Base-by-base conservation (phyloP, 805 yeast genomes). In the Zygosaccharomyces bailii region DNA sequence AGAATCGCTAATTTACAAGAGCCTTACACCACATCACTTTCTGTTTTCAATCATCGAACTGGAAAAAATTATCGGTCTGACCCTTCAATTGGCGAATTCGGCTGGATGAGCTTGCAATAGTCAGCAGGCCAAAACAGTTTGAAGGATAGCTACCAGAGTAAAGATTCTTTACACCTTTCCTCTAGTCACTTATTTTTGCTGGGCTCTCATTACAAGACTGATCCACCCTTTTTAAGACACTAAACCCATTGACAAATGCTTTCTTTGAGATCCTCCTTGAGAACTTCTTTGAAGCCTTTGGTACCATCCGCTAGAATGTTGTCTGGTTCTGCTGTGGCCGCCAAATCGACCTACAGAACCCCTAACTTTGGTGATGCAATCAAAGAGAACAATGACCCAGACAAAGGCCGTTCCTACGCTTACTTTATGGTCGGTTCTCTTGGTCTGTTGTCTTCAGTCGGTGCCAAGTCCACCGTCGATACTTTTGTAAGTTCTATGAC, bases 381-480 rank as follows among this genome's bases (percentile, higher is more conserved):
- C 60, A 85, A 84, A 75, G 78, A 78, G 53, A 69, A 78, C 60
- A 75, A 77, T 55, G 78, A 85, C 67, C 73, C 81, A 59, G 95
- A 86, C 63, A 79, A 80, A 63, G 73, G 82, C 59, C 86, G 96
- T 69, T 88, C 84, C 69, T 84, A 84, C 74, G 79, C 96, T 53
- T 93, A 93, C 78, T 91, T 95, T 77, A 89, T 95, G 90, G 91
- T 93, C 57, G 99, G 99, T 57, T 82, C 97, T 35, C 76, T 88
- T 68, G 98, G 97, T 67, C 71, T 89, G 59, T 73, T 90, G 57
- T 75, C 87, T 34, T 95, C 97, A 42, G 96, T 90, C 45, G 95
- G 95, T 64, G 97, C 96, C 65, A 87, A 90, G 71, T 86, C 96
- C 42, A 89, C 97, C 39, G 97, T 90, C 43, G 95, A 91, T 75